Evolutionary conservation across 768 basidiomycete species (phyloP), one percentile per base, ranked within the genome.

Genomic region (Astraeus odoratus): DNA sequence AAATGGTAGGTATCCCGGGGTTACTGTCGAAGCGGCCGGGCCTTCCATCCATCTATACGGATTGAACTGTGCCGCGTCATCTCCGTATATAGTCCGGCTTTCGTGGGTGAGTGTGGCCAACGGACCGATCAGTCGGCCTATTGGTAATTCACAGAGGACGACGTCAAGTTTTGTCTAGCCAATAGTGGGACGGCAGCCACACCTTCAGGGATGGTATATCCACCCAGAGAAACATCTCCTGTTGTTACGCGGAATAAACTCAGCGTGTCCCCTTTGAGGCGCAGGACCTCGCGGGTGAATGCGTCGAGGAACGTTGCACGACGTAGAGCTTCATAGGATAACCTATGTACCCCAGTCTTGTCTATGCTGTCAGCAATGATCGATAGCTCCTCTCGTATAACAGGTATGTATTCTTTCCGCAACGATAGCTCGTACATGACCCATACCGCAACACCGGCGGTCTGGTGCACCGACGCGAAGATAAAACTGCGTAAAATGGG

Each of bases 211-310:
- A 67, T 60, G 3, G 55, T 53, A 20, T 59, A 60, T 16, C 49
- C 49, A 16, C 49, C 64, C 39, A 65, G 48, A 6, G 49, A 43
- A 4, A 51, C 50, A 25, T 66, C 61, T 25, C 50, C 42, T 3
- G 57, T 61, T 7, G 66, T 64, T 42, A 54, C 38, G 4, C 66
- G 53, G 37, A 57, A 57, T 7, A 53, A 51, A 16, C 57, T 55
- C 33, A 67, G 54, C 6, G 63, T 65, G 41, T 66, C 64, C 15
- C 66, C 66, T 47, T 67, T 67, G 10, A 61, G 59, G 13, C 64
- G 61, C 59, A 67, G 56, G 10, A 67, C 66, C 40, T 67, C 65
- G 4, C 66, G 60, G 23, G 66, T 60, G 51, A 67, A 67, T 1
- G 64, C 64, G 44, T 67, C 66, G 15, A 65, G 44, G 27, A 54